Conservation (phyloP, 495 filamentous ascomycete genomes). For the Geoglossum glabrum region DNA sequence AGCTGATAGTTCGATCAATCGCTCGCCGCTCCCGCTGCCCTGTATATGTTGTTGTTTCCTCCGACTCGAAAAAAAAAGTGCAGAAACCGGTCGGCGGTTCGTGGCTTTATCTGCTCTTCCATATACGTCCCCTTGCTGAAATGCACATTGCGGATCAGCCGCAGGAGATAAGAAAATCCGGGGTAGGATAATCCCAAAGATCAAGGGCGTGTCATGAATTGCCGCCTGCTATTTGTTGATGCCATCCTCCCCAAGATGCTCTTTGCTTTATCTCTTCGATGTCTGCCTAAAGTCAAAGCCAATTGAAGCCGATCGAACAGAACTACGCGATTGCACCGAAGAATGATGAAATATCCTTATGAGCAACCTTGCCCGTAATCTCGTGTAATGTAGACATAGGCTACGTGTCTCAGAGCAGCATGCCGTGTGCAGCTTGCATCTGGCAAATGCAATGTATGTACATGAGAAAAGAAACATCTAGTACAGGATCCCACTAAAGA, state of each 20-base stretch:
- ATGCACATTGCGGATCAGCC: not conserved
- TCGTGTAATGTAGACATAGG: not conserved
- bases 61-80: not conserved
- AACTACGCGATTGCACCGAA: not conserved
- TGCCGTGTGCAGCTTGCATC: not conserved
- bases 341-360: not conserved
- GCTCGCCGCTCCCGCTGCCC: not conserved
- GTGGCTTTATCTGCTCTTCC: not conserved
- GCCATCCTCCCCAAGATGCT: too few relatives aligned
- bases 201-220: not conserved
- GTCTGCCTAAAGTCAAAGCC: not conserved
- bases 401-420: not conserved
- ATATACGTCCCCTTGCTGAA: not conserved
- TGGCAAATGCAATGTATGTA: not conserved
- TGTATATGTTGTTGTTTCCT: too few relatives aligned
- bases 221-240: not conserved
- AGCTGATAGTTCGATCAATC: not conserved
- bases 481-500: not conserved
- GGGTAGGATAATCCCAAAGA: not conserved
- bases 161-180: not conserved
- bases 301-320: not conserved
- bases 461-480: not conserved
- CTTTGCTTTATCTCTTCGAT: not conserved
- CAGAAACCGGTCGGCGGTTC: not conserved
- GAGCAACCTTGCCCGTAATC: not conserved